phyloP scores from a whole-genome alignment of 495 filamentous ascomycete species.

The Paragyromitra xinjiangensis region DNA sequence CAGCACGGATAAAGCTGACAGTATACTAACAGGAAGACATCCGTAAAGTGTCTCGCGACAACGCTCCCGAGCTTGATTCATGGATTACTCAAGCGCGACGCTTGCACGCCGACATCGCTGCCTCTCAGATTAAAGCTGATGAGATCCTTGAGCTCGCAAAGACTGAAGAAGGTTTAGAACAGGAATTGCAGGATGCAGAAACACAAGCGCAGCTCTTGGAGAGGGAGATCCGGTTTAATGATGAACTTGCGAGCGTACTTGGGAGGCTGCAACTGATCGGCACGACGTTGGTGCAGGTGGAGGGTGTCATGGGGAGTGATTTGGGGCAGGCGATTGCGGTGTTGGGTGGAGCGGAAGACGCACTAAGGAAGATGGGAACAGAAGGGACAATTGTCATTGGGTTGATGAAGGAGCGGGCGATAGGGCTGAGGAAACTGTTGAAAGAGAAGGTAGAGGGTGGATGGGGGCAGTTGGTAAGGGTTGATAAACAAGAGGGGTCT shows the following conservation, averaged over 20 bases:
- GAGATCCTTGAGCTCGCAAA: slow-evolving; percentile 70
- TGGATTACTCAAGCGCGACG: slow-evolving; percentile 76
- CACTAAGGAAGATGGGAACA: slow-evolving; percentile 43
- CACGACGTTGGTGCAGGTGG: slow-evolving; percentile 47
- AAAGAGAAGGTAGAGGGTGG: slow-evolving; percentile 65
- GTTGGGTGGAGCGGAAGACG: slow-evolving; percentile 58
- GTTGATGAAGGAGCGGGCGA: slow-evolving; percentile 53
- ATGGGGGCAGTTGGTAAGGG: slow-evolving; percentile 66
- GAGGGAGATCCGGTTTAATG: slow-evolving; percentile 73
- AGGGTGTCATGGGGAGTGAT: slow-evolving; percentile 25
- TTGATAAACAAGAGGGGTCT: slow-evolving; percentile 64
- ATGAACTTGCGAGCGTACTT: slow-evolving; percentile 65
- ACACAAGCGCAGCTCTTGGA: slow-evolving; percentile 68
- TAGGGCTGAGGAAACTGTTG: slow-evolving; percentile 52
- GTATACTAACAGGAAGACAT: slow-evolving; percentile 65
- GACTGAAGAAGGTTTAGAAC: slow-evolving; percentile 62
- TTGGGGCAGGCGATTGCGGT: slow-evolving; percentile 39
- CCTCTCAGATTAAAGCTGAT: slow-evolving; percentile 67
- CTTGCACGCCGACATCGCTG: slow-evolving; percentile 71
- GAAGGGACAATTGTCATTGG: slow-evolving; percentile 46
- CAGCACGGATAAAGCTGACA: slow-evolving; percentile 1
- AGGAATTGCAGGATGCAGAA: slow-evolving; percentile 66
- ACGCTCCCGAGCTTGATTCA: slow-evolving; percentile 71
- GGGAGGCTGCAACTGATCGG: slow-evolving; percentile 63
- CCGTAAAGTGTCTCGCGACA: slow-evolving; percentile 66